Conservation (phyloP, 176 grass and related monocot genomes). For the Stipa capillata region DNA sequence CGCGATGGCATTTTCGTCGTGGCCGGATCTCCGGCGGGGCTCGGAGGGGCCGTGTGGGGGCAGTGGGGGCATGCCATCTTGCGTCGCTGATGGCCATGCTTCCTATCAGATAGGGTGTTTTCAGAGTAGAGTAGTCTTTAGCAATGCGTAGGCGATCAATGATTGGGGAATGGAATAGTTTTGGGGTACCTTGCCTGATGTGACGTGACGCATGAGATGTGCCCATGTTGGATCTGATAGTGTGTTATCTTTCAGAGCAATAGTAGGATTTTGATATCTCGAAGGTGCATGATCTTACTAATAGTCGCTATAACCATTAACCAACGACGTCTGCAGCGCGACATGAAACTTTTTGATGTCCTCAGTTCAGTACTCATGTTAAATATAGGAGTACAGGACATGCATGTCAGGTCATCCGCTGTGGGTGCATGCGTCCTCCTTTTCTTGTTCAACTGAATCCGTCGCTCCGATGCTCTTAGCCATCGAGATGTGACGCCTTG, state of each 20-base stretch:
- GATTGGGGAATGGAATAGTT: conserved; percentile 17
- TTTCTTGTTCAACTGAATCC: neutral
- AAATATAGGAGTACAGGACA: too few species aligned
- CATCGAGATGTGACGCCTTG: neutral
- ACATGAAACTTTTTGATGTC: too few species aligned
- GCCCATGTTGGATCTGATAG: neutral
- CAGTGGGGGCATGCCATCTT: neutral
- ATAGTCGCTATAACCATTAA: too few species aligned
- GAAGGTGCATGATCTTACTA: too few species aligned
- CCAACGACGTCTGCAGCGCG: too few species aligned
- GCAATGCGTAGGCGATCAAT: conserved; percentile 1
- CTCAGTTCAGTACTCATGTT: too few species aligned
- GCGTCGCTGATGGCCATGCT: conserved; percentile 12
- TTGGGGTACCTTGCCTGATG: neutral
- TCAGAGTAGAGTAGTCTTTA: neutral
- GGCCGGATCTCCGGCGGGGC: neutral
- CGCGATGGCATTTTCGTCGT: neutral
- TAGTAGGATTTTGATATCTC: too few species aligned
- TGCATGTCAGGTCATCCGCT: too few species aligned
- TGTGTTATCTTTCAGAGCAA: neutral
- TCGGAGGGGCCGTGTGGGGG: neutral
- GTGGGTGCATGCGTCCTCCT: too few species aligned
- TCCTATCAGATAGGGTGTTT: neutral
- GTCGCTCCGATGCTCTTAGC: neutral
- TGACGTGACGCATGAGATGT: neutral